Evolutionary conservation across 179 eudicot genomes (phyloP).

Genomic region (Corrigiola litoralis): DNA sequence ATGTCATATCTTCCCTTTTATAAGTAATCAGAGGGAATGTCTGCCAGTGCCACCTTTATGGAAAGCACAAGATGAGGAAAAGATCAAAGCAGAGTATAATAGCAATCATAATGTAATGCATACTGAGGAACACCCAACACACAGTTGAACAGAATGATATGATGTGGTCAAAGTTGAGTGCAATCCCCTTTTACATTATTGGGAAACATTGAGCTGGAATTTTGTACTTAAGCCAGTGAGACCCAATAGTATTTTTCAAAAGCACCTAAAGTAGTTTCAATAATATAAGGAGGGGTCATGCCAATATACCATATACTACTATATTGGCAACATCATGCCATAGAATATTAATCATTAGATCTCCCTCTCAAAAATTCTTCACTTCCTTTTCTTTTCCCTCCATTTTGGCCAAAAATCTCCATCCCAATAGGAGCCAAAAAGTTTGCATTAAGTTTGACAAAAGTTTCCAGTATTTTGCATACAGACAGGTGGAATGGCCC

Average conservation of each 20-base stretch:
- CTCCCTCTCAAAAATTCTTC: neutral
- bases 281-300: neutral
- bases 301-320: neutral
- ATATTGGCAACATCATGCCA: conserved; percentile 23
- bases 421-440: conserved; percentile 22
- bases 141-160: conserved; percentile 12
- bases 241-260: conserved; percentile 8
- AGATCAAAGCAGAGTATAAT: conserved; percentile 16
- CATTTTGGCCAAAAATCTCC: conserved; percentile 18
- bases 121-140: conserved; percentile 7
- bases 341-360: conserved; percentile 29
- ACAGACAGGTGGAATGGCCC: conserved; percentile 16
- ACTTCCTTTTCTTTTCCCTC: conserved; percentile 15
- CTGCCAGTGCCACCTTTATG: conserved; percentile 5
- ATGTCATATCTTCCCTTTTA: neutral
- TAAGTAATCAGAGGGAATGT: conserved; percentile 20
- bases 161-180: conserved; percentile 26
- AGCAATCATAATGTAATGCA: conserved; percentile 25
- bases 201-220: conserved; percentile 9
- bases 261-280: conserved; percentile 16
- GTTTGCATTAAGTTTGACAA: conserved; percentile 29
- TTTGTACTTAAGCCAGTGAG: conserved; percentile 18
- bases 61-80: conserved; percentile 12
- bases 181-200: conserved; percentile 23
- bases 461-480: conserved; percentile 23